Evolutionary conservation across 108 stramenopile species (phyloP).

Genomic region (Mayamaea pseudoterrestris): DNA sequence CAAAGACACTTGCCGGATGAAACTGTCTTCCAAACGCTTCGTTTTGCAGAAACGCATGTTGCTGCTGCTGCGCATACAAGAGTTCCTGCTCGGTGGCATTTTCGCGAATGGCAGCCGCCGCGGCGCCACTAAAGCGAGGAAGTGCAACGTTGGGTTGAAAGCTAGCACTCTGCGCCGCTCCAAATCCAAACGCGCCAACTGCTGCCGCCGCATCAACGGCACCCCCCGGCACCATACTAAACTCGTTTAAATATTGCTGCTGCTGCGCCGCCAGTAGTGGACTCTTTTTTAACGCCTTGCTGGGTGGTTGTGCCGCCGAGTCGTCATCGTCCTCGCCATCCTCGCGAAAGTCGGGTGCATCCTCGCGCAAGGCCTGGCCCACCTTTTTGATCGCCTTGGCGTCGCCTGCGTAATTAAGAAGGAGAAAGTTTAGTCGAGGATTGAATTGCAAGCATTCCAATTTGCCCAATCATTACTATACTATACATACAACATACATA

Average conservation of each 20-base stretch:
- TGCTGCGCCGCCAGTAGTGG: not conserved
- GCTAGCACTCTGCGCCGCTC: not conserved
- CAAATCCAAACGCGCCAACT: not conserved
- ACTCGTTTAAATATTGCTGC: not conserved
- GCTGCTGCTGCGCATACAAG: too few relatives aligned
- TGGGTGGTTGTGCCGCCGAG: not conserved
- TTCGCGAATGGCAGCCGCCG: not conserved
- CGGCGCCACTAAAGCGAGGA: not conserved
- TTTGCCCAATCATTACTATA: too few relatives aligned
- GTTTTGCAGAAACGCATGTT: too few relatives aligned
- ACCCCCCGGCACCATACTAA: not conserved
- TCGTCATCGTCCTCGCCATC: slow-evolving; percentile 24
- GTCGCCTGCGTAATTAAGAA: too few relatives aligned
- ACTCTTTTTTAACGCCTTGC: not conserved
- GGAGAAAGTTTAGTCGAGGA: too few relatives aligned
- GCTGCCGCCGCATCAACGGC: not conserved
- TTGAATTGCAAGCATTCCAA: too few relatives aligned
- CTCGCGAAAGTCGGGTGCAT: slow-evolving; percentile 62
- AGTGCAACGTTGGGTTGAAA: not conserved
- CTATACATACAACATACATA: too few relatives aligned
- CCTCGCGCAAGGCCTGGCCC: slow-evolving; percentile 76
- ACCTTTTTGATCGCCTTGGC: slow-evolving; percentile 76
- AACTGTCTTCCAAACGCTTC: slow-evolving; percentile 28
- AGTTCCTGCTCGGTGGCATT: not conserved
- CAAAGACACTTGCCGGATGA: slow-evolving; percentile 10